Evolutionary conservation across 306 rosid genomes (phyloP), one percentile per base, ranked within the genome.

Genomic region (Clitoria ternatea): DNA sequence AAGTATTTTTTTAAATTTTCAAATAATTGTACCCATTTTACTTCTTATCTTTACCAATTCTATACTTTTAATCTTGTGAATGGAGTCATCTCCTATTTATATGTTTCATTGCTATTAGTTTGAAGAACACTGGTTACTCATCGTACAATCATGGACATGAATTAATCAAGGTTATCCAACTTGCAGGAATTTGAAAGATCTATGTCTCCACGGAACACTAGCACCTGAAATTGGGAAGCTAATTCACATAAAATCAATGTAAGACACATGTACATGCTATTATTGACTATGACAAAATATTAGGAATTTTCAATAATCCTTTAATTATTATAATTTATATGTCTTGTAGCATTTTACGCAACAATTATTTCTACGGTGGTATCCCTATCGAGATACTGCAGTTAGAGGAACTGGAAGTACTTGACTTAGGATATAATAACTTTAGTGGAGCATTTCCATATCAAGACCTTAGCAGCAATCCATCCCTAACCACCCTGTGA

Each of bases 361-460:
- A 89, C 81, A 89, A 89, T 77, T 83, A 88, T 10, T 81, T 89
- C 64, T 48, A 44, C 12, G 92, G 96, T 32, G 77, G 66, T 4
- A 78, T 89, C 61, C 90, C 92, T 0, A 67, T 62, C 40, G 90
- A 85, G 76, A 81, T 89, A 10, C 77, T 76, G 48, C 83, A 75
- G 22, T 37, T 87, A 65, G 61, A 75, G 81, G 83, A 81, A 64
- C 82, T 89, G 11, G 90, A 89, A 81, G 80, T 81, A 72, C 79
- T 89, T 65, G 96, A 89, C 59, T 73, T 89, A 80, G 96, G 96
- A 70, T 77, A 44, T 66, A 89, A 89, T 49, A 89, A 89, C 78
- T 89, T 89, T 4, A 83, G 77, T 49, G 92, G 96, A 74, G 26
- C 82, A 29, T 83, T 87, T 57, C 89, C 86, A 29, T 79, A 65